Percentiles rank a stretch among this genome's conserved stretches.
These are phyloP conservation scores for Colletotrichum kahawae DNA, from an alignment of 2,329 filamentous ascomycete species.

Conservation along the genomic window DNA sequence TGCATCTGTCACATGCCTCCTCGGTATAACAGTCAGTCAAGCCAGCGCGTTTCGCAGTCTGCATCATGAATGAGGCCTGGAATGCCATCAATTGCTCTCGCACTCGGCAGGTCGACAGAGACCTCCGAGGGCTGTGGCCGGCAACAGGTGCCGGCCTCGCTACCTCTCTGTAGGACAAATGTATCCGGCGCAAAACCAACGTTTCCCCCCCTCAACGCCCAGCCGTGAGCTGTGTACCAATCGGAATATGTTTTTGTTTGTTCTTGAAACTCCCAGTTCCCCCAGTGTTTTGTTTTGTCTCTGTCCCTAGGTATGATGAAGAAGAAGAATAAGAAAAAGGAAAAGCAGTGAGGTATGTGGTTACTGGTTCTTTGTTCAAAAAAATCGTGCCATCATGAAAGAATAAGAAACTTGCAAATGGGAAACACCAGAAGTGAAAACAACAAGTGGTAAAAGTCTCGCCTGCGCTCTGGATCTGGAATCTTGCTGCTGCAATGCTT, in stretches of 20 bases:
- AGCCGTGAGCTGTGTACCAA: background rate
- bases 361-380: constrained; percentile 3
- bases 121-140: background rate
- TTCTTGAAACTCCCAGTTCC: constrained; percentile 7
- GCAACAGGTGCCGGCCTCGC: background rate
- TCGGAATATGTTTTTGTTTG: background rate
- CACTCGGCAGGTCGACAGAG: background rate
- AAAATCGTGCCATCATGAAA: constrained; percentile 13
- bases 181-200: constrained; percentile 1
- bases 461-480: background rate
- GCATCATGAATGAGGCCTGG: background rate
- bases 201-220: constrained; percentile 5
- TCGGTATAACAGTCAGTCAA: background rate
- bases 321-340: background rate
- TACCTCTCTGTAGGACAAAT: background rate
- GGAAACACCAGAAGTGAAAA: background rate
- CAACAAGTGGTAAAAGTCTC: background rate
- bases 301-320: constrained; percentile 8
- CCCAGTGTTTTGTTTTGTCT: constrained; percentile 12
- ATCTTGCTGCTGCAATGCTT: background rate
- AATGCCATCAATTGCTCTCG: constrained; percentile 13
- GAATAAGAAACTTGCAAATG: background rate
- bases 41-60: background rate
- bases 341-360: constrained; percentile 1
- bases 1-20: constrained; percentile 1